Conservation (phyloP, 148 eudicot species). For the Simmondsia chinensis region DNA sequence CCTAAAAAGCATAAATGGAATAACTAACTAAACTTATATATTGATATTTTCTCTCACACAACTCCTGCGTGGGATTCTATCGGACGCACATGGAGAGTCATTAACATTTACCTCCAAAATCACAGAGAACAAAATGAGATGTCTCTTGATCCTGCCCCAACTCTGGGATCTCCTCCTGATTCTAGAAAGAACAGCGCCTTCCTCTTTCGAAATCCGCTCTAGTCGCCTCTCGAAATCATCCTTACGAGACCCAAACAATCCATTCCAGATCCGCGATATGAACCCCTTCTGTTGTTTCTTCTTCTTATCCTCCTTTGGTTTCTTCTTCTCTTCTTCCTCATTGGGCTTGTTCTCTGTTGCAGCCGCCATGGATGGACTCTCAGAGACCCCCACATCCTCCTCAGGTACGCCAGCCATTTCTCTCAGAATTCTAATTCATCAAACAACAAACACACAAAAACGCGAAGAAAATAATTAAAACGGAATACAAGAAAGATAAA, state of each 20-base stretch:
- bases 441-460: not conserved
- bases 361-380: slow-evolving; percentile 16
- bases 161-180: slow-evolving; percentile 56
- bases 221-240: slow-evolving; percentile 74
- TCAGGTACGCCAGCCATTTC: slow-evolving; percentile 61
- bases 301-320: slow-evolving; percentile 11
- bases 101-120: slow-evolving; percentile 74
- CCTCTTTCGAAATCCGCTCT: slow-evolving; percentile 69
- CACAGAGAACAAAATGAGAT: slow-evolving; percentile 50
- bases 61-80: not conserved
- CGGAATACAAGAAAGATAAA: no score
- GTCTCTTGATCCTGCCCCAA: slow-evolving; percentile 43
- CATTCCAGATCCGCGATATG: slow-evolving; percentile 62
- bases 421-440: slow-evolving; percentile 11
- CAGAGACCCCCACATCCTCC: no score
- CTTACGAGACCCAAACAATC: slow-evolving; percentile 39
- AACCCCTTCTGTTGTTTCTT: slow-evolving; percentile 51
- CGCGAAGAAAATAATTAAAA: not conserved
- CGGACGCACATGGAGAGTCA: not conserved
- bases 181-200: slow-evolving; percentile 45
- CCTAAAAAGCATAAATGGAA: no score
- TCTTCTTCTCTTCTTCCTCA: slow-evolving; percentile 23
- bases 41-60: not conserved
- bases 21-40: no score
- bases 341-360: slow-evolving; percentile 10